These are phyloP conservation scores for Miamiensis avidus DNA, from an alignment of 169 alveolate species.

Conservation along the genomic window DNA sequence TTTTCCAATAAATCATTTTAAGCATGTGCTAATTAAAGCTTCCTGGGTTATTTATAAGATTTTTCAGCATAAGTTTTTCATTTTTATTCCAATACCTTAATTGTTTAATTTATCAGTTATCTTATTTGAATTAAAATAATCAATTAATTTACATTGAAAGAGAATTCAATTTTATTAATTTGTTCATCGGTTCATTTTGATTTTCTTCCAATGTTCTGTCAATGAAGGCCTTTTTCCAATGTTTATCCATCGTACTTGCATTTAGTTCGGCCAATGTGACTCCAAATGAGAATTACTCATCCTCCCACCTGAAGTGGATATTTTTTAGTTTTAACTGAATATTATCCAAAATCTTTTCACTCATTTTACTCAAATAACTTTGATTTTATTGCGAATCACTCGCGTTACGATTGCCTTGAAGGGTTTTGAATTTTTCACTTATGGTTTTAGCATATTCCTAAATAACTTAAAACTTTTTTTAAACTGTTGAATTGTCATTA, in stretches of 20 bases:
- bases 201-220: slow-evolving; percentile 63
- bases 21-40: no score
- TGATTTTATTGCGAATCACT: slow-evolving; percentile 13
- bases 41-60: no score
- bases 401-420: slow-evolving; percentile 33
- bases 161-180: slow-evolving; percentile 46
- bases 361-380: slow-evolving; percentile 57
- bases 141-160: neutral
- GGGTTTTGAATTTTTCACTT: slow-evolving; percentile 32
- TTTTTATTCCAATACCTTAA: slow-evolving; percentile 28
- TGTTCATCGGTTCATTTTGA: slow-evolving; percentile 28
- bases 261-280: slow-evolving; percentile 61
- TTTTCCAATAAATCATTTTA: no score
- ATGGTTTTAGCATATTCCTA: slow-evolving; percentile 39
- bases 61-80: no score
- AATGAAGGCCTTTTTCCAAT: slow-evolving; percentile 60
- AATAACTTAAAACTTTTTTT: slow-evolving; percentile 59
- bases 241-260: slow-evolving; percentile 57
- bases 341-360: slow-evolving; percentile 69
- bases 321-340: slow-evolving; percentile 58
- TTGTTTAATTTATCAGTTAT: slow-evolving; percentile 56
- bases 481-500: slow-evolving; percentile 48
- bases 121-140: neutral
- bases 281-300: slow-evolving; percentile 54
- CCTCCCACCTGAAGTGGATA: slow-evolving; percentile 70